phyloP scores from a whole-genome alignment of 2,329 filamentous ascomycete species.

The Dactylellina cionopaga region DNA sequence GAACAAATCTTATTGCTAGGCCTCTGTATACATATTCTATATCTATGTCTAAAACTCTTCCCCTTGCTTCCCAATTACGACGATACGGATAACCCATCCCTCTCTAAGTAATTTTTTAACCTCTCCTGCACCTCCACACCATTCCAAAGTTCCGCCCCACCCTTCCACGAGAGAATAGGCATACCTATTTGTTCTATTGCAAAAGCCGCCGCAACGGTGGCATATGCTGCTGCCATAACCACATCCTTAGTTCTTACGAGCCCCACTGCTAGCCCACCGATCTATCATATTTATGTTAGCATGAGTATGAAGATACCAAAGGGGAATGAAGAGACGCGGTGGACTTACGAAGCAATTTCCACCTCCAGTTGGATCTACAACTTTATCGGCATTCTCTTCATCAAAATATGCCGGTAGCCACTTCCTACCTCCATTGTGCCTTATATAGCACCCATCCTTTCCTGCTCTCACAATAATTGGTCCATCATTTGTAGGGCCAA shows the following conservation, averaged over 20 bases:
- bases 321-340: too few relatives aligned
- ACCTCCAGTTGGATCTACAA: slow-evolving; percentile 92
- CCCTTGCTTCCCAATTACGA: too few relatives aligned
- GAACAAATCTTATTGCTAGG: too few relatives aligned
- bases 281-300: slow-evolving; percentile 58
- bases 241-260: slow-evolving; percentile 68
- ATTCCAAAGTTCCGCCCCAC: slow-evolving; percentile 71
- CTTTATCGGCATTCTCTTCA: slow-evolving; percentile 62
- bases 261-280: slow-evolving; percentile 68
- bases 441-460: slow-evolving; percentile 71
- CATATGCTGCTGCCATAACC: slow-evolving; percentile 79
- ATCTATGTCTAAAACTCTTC: background rate
- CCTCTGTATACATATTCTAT: slow-evolving; percentile 2
- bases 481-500: slow-evolving; percentile 57
- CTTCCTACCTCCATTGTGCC: slow-evolving; percentile 66
- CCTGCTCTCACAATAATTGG: slow-evolving; percentile 76
- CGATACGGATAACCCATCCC: too few relatives aligned
- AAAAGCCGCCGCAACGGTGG: slow-evolving; percentile 84
- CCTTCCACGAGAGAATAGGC: slow-evolving; percentile 67
- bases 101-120: slow-evolving; percentile 65
- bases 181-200: slow-evolving; percentile 94
- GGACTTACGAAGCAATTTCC: slow-evolving; percentile 86
- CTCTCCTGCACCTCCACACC: slow-evolving; percentile 67
- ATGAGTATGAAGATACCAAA: background rate
- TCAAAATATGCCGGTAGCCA: slow-evolving; percentile 84